These are phyloP conservation scores for Paramecium caudatum DNA, from an alignment of 73 alveolate genomes.

Conservation along the genomic window DNA sequence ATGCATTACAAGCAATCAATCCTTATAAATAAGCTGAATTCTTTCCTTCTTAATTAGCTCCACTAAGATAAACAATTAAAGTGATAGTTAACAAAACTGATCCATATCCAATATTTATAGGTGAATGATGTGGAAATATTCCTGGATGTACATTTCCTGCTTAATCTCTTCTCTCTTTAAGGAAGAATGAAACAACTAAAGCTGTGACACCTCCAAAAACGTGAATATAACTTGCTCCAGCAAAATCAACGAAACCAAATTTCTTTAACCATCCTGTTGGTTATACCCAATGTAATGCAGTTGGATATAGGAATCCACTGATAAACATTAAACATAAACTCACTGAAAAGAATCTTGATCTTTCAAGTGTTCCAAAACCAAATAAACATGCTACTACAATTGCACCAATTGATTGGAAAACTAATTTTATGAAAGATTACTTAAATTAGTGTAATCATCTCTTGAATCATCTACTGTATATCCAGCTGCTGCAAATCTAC, in stretches of 20 bases:
- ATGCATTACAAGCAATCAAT: background rate
- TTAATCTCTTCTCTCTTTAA: conserved; percentile 70
- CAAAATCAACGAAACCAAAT: conserved; percentile 79
- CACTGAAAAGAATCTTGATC: conserved; percentile 75
- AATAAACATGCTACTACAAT: conserved; percentile 76
- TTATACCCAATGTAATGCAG: conserved; percentile 74
- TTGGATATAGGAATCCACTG: conserved; percentile 80
- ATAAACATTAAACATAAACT: conserved; percentile 74
- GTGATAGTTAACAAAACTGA: background rate
- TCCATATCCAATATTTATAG: conserved; percentile 58
- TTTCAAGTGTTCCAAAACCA: conserved; percentile 79
- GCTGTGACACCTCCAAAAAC: conserved; percentile 81
- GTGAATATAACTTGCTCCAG: conserved; percentile 81
- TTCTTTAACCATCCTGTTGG: conserved; percentile 80
- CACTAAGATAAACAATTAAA: background rate
- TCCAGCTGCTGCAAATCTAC: conserved; percentile 69
- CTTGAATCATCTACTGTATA: background rate
- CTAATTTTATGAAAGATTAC: conserved; percentile 61
- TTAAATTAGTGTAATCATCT: conserved; percentile 54
- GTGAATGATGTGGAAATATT: conserved; percentile 44
- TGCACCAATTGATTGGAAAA: conserved; percentile 75
- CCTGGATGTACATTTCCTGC: conserved; percentile 80
- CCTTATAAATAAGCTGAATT: background rate
- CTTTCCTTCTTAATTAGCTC: background rate
- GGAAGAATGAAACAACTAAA: conserved; percentile 76